Evolutionary conservation across 352 stramenopile genomes (phyloP), one percentile per base, ranked within the genome.

Genomic region (Phytophthora aleatoria): DNA sequence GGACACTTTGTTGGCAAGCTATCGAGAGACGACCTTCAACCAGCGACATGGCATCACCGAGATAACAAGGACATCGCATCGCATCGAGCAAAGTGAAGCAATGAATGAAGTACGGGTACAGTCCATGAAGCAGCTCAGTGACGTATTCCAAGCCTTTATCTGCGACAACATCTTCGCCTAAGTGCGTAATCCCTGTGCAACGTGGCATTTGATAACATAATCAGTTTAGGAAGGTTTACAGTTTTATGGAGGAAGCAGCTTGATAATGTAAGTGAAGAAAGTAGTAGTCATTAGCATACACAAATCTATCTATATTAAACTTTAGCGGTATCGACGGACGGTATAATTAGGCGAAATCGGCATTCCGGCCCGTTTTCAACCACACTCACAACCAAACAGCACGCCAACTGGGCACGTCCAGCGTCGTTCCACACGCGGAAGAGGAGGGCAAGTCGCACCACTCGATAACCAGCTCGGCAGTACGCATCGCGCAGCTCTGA

Each of bases 351-450:
- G 51, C 35, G 24, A 11, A 52, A 47, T 61, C 28, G 20, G n/a
- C 24, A 28, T n/a, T 41, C 13, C 30, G 35, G 31, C 27, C 47
- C 47, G 30, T 28, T 53, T 53, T 28, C 30, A 30, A 33, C 31
- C 30, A 10, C n/a, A 11, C 52, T 64, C 64, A 73, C 64, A 73
- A 73, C 49, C 41, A 45, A 68, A 73, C 64, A 73, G 58, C 64
- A 73, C 58, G 48, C 58, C 20, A 48, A 48, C n/a, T 33, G 38
- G 45, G 45, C 26, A 63, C 36, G 57, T 67, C 57, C 62, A 71
- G 56, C 42, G 57, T 39, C 63, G 57, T 67, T 70, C 62, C 56
- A 61, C 49, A 50, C 56, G 15, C 53, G 54, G 59, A 69, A 73
- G 65, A 73, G 67, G 67, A 70, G 57, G 55, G 35, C 31, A 12